phyloP scores from a whole-genome alignment of 1,139 yeast species.

The Debaryomycetaceae sp. region DNA sequence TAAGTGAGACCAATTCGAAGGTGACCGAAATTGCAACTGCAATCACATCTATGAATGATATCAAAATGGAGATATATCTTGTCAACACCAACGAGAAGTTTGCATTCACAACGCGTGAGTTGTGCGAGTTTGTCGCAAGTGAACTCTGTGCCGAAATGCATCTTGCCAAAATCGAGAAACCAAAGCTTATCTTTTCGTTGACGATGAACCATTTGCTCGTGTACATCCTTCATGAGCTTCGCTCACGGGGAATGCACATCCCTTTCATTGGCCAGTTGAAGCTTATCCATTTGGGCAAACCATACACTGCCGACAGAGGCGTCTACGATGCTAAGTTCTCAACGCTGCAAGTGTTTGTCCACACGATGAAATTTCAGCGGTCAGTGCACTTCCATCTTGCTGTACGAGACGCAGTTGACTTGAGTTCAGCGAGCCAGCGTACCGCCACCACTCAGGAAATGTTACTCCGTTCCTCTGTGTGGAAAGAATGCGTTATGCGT shows the following conservation, averaged over 20 bases:
- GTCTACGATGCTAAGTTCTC: conserved; percentile 8
- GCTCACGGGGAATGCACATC: background rate
- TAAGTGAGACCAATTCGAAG: background rate
- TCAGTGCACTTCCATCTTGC: conserved; percentile 6
- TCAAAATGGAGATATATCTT: conserved; percentile 9
- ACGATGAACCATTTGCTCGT: conserved; percentile 19
- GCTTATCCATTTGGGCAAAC: conserved; percentile 7
- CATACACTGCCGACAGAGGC: conserved; percentile 9
- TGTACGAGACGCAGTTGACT: conserved; percentile 2
- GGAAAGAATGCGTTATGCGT: conserved; percentile 4
- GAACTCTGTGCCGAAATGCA: conserved; percentile 4
- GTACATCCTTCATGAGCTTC: conserved; percentile 12
- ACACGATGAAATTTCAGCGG: conserved; percentile 5
- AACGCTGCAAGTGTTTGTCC: conserved; percentile 6
- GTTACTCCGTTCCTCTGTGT: conserved; percentile 7
- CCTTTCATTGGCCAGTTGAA: conserved; percentile 7
- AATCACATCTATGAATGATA: background rate
- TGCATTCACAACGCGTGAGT: conserved; percentile 1
- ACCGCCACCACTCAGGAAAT: conserved; percentile 3
- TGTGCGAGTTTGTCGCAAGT: conserved; percentile 3
- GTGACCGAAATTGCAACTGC: background rate
- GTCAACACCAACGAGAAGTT: conserved; percentile 9
- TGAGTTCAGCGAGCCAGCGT: background rate
- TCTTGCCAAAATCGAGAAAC: conserved; percentile 2
- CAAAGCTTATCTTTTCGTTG: conserved; percentile 9